phyloP scores from a whole-genome alignment of 192 early-diverging fungal genomes.

The Backusella luteola region DNA sequence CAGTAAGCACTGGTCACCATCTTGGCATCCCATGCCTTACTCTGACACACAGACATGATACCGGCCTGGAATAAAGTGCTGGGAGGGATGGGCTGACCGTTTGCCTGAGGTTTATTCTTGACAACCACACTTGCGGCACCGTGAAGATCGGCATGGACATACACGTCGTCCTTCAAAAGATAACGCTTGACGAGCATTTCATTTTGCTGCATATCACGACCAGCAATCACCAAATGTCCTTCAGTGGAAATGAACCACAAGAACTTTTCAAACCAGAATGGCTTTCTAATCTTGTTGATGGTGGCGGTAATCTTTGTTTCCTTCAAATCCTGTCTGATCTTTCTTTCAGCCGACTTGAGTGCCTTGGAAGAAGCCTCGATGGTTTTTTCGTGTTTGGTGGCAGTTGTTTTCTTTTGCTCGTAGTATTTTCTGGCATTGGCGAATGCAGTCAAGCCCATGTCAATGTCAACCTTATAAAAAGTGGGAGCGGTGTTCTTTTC shows the following conservation, averaged over 20 bases:
- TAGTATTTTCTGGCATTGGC: slow-evolving; percentile 91
- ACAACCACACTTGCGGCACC: slow-evolving; percentile 89
- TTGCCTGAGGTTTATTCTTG: slow-evolving; percentile 65
- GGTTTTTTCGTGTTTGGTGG: slow-evolving; percentile 89
- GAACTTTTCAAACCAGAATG: slow-evolving; percentile 99
- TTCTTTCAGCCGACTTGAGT: slow-evolving; percentile 86
- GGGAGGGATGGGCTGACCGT: slow-evolving; percentile 70
- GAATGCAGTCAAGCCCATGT: slow-evolving; percentile 85
- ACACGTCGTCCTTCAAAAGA: slow-evolving; percentile 69
- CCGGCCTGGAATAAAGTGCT: slow-evolving; percentile 93
- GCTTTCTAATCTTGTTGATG: slow-evolving; percentile 86
- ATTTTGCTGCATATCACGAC: slow-evolving; percentile 91
- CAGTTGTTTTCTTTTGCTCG: slow-evolving; percentile 78
- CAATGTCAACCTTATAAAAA: slow-evolving; percentile 70
- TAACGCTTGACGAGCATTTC: slow-evolving; percentile 84
- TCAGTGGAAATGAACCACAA: slow-evolving; percentile 93
- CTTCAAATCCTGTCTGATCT: slow-evolving; percentile 80
- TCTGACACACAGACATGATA: slow-evolving; percentile 92
- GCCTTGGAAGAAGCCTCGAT: slow-evolving; percentile 82
- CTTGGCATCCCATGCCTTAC: slow-evolving; percentile 96
- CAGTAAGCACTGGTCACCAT: slow-evolving; percentile 94
- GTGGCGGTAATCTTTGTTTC: slow-evolving; percentile 70
- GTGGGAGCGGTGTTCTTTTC: slow-evolving; percentile 28
- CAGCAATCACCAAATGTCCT: slow-evolving; percentile 90
- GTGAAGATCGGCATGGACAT: slow-evolving; percentile 92